A percentile compares a stretch with the other conserved stretches of the same genome.
These are phyloP conservation scores for Penicillium vulpinum DNA, from an alignment of 2,329 filamentous ascomycete genomes.

Conservation along the genomic window DNA sequence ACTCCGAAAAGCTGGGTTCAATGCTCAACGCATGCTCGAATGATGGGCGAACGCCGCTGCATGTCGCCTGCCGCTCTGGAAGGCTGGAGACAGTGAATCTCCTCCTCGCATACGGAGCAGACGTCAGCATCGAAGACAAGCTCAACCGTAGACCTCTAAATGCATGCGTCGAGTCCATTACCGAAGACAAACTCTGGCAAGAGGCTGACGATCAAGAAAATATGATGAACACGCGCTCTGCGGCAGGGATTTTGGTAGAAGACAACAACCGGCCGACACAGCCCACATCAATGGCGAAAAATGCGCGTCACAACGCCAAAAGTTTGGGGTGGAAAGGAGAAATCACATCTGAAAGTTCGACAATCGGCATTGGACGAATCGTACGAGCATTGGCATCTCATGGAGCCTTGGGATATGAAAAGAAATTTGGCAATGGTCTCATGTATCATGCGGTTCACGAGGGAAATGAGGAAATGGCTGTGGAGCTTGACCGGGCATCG, in stretches of 20 bases:
- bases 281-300: not conserved
- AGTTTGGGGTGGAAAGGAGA: slow-evolving; percentile 14
- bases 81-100: slow-evolving; percentile 19
- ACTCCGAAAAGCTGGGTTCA: not conserved
- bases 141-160: not conserved
- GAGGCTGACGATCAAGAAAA: slow-evolving; percentile 9
- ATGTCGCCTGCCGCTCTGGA: slow-evolving; percentile 25
- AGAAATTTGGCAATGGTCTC: not conserved
- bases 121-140: slow-evolving; percentile 8
- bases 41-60: slow-evolving; percentile 19
- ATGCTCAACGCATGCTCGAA: slow-evolving; percentile 15
- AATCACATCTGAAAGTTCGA: slow-evolving; percentile 15
- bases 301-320: not conserved
- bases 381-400: slow-evolving; percentile 9
- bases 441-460: slow-evolving; percentile 2
- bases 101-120: slow-evolving; percentile 18
- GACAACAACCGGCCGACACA: slow-evolving; percentile 1
- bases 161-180: slow-evolving; percentile 8
- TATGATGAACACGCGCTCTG: not conserved
- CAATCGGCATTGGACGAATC: slow-evolving; percentile 11
- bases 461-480: slow-evolving; percentile 14
- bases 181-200: slow-evolving; percentile 15
- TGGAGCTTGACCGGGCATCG: slow-evolving; percentile 5
- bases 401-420: slow-evolving; percentile 4
- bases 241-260: not conserved